These are phyloP conservation scores for Cladosporium sp. DNA, from an alignment of 2,329 filamentous ascomycete species.

Conservation along the genomic window DNA sequence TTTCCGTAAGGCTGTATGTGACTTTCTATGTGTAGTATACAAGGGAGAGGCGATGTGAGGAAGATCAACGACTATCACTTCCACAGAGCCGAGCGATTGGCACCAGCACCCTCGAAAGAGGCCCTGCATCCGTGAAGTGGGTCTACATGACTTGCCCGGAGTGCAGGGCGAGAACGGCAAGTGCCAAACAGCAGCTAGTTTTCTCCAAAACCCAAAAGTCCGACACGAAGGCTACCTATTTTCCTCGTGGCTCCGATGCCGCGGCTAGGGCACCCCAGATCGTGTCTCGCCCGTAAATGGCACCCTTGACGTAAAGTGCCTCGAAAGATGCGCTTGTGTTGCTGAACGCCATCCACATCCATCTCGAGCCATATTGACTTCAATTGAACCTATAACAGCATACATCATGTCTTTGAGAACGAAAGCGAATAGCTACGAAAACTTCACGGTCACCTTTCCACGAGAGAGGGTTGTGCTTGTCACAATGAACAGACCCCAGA, in stretches of 20 bases:
- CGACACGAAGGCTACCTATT: neutral
- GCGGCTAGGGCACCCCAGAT: constrained; percentile 2
- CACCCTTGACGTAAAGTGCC: neutral
- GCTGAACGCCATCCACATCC: neutral
- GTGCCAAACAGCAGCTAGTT: constrained; percentile 7
- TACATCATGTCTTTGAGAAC: neutral
- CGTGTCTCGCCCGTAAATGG: neutral
- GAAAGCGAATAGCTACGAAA: neutral
- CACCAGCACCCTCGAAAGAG: neutral
- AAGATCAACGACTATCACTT: neutral
- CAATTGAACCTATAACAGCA: neutral
- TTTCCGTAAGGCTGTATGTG: neutral
- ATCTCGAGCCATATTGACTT: neutral
- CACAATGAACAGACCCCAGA: constrained; percentile 14
- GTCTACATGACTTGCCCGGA: constrained; percentile 1
- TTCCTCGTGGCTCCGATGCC: constrained; percentile 6
- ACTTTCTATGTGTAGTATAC: neutral
- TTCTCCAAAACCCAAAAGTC: neutral
- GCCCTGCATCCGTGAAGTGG: constrained; percentile 2
- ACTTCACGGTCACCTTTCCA: constrained; percentile 6
- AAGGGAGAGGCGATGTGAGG: neutral
- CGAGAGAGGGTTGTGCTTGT: constrained; percentile 2
- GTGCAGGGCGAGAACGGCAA: constrained; percentile 1
- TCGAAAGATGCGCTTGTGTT: neutral
- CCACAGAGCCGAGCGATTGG: neutral